Evolutionary conservation across 106 monocot species (phyloP), one percentile per base, ranked within the genome.

Genomic region (Platanthera zijinensis): DNA sequence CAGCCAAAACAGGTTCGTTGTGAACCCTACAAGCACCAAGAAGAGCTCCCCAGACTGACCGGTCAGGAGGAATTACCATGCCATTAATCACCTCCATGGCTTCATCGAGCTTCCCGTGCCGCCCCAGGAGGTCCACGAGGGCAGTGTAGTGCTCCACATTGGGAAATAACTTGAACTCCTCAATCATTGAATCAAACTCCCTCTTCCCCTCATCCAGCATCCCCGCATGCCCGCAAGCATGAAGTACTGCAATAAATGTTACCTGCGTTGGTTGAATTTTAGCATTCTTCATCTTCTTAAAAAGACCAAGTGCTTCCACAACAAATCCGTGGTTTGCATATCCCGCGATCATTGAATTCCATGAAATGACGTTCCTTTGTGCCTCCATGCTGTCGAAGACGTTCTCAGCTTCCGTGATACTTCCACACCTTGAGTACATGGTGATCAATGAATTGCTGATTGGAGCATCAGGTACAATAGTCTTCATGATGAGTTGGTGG

Each of bases 311-410:
- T 17, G 93, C 86, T 75, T 89, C 83, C 6, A 8, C 74, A 10
- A 90, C 90, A 56, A 70, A 74, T 5, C 96, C 96, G 78, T 96
- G 90, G 66, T 91, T 86, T 14, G 88, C 93, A 64, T 86, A 89
- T 17, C 90, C 83, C 45, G 90, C 89, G 4, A 96, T 92, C 77
- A 96, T 85, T 17, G 96, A 93, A 74, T 96, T 96, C 90, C 92
- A 96, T 30, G 96, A 85, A 8, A 96, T 81, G 32, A 91, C 84
- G 79, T 93, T 84, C 51, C 71, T 85, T 64, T 68, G 15, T 19
- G 15, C 52, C 12, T 52, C 70, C 84, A 93, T 90, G 9, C 59
- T 57, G 57, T 86, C 51, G 57, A 96, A 96, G 9, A 90, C 78
- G 49, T 51, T 70, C 67, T 82, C 84, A 0, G 87, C 96, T 78